Percentiles rank a stretch among this genome's conserved stretches.
Evolutionary conservation across 345 rosid genomes (phyloP).

Genomic region (Eutrema yunnanense): DNA sequence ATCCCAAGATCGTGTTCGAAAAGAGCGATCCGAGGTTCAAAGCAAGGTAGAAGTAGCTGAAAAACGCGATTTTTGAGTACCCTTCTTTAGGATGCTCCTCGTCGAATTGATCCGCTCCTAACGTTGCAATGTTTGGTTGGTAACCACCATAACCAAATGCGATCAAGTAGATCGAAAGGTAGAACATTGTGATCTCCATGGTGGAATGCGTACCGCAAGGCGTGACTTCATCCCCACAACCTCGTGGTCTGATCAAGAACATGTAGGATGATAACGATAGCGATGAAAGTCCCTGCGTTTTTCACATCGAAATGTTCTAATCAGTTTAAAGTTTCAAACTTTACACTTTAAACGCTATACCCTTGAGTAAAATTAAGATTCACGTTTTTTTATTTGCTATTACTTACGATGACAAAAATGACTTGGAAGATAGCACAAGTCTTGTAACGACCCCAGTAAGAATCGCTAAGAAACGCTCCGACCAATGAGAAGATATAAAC

Average conservation of each 20-base stretch:
- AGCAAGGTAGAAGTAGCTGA: constrained; percentile 96
- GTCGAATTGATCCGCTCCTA: constrained; percentile 97
- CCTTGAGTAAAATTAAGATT: neutral
- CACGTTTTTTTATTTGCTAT: neutral
- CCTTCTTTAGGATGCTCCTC: constrained; percentile 87
- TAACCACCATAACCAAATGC: constrained; percentile 97
- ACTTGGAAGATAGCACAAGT: constrained; percentile 94
- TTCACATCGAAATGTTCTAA: neutral
- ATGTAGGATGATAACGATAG: constrained; percentile 70
- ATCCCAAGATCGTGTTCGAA: constrained; percentile 87
- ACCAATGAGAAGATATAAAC: constrained; percentile 97
- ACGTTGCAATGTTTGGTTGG: constrained; percentile 94
- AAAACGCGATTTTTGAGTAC: constrained; percentile 76
- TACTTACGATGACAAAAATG: constrained; percentile 86
- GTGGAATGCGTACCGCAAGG: constrained; percentile 73
- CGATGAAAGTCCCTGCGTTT: constrained; percentile 64
- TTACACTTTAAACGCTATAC: neutral
- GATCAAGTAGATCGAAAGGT: constrained; percentile 79
- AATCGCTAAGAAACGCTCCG: constrained; percentile 95
- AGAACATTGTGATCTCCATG: constrained; percentile 61
- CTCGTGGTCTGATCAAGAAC: constrained; percentile 74
- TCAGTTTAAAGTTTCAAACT: neutral
- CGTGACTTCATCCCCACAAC: constrained; percentile 64
- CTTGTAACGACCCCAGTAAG: constrained; percentile 99
- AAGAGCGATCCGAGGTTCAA: constrained; percentile 93